Base-by-base conservation (phyloP, 139 green algal genomes). In the Mesostigma viride region DNA sequence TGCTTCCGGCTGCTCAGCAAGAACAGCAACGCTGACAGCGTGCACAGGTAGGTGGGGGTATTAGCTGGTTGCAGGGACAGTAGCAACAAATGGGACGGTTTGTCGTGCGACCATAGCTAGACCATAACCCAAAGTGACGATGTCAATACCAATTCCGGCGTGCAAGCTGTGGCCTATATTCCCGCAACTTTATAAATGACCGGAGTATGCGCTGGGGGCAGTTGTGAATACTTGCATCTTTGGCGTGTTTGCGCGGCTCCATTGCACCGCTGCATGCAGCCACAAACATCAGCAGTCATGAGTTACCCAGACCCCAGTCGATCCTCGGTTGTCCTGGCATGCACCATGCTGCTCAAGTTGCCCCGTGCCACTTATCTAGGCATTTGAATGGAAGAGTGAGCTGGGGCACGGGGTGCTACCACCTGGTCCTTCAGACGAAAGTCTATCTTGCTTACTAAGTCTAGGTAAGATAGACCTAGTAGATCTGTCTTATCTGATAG, bases 1-100 rank as follows among this genome's bases (percentile, higher is more conserved):
- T 76, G 70, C 47, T 20, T 76, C 8, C 62, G 70, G 2, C 63
- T 76, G 0, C 22, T 71, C 17, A 45, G 62, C 17, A 61, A 61
- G 44, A 31, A 14, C 3, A 11, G 58, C 26, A 65, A 3, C 3
- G 58, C 30, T 5, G 22, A 35, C 17, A 65, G 26, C 58, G 58
- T 65, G 22, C 4, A 5, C 20, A n/a, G 53, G 53, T 62, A 14
- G 20, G 53, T 62, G 22, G 17, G 8, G 8, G 17, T n/a, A 24
- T 31, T 62, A 32, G 53, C 20, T 32, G 17, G n/a, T 14, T 27
- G 53, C 17, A 62, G n/a, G 53, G 20, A 14, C 40, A 24, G 40
- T 53, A 24, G 40, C 40, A 53, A 14, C 14, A 53, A 14, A 53
- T 24, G 40, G 17, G 14, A 53, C 40, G 17, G 40, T 53, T 53